Percentiles rank a stretch among this genome's conserved stretches.
Conservation (phyloP, 192 early-diverging fungal species). For the Piromyces finnis region DNA sequence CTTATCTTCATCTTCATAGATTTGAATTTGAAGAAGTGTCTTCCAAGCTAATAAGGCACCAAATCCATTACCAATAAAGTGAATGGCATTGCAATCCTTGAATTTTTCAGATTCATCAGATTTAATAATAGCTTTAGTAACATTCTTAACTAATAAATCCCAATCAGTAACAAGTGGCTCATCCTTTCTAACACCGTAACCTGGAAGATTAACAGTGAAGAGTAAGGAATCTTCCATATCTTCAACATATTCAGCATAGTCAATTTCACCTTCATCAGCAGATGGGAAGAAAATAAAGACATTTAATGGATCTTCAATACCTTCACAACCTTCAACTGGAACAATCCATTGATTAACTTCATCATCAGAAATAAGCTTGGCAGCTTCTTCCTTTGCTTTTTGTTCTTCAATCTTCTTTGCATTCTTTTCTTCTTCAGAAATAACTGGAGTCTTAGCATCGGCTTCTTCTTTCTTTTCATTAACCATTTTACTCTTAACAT, state of each 20-base stretch:
- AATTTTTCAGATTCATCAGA: neutral
- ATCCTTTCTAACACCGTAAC: neutral
- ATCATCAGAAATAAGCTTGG: neutral
- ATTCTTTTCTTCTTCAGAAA: neutral
- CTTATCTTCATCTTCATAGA: neutral
- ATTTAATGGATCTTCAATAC: neutral
- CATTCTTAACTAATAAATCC: neutral
- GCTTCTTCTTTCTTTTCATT: neutral
- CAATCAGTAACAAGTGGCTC: neutral
- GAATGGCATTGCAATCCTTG: neutral
- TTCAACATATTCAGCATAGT: neutral
- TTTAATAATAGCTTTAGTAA: neutral
- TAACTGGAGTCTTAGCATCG: neutral
- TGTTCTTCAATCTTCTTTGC: neutral
- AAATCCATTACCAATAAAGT: neutral
- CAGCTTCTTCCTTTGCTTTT: neutral
- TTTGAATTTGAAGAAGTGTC: neutral
- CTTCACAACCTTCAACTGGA: neutral
- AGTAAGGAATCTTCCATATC: neutral
- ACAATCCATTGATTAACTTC: neutral
- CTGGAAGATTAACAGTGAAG: neutral
- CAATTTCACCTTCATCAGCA: neutral
- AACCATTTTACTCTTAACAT: neutral
- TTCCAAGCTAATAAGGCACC: neutral
- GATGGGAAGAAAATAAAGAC: neutral